Percentiles rank a stretch among this genome's conserved stretches.
Evolutionary conservation across 148 eudicot species (phyloP).

Genomic region (Beta vulgaris): DNA sequence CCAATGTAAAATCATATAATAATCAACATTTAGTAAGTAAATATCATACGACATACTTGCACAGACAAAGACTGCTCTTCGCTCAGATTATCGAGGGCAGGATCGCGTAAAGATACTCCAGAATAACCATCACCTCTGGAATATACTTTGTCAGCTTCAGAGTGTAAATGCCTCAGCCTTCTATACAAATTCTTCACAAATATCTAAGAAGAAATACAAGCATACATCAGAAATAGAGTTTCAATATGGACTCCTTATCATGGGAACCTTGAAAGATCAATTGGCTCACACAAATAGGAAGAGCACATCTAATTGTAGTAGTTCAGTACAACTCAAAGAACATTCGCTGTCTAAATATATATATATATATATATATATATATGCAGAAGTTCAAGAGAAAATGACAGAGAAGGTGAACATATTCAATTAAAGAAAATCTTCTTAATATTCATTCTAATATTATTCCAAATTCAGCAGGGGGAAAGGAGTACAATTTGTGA

Average conservation of each 20-base stretch:
- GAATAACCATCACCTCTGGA: conserved; percentile 14
- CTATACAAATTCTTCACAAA: conserved; percentile 31
- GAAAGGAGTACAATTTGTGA: background rate
- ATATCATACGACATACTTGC: conserved; percentile 35
- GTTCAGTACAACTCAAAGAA: background rate
- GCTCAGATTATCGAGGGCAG: no score
- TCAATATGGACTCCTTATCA: background rate
- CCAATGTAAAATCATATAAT: background rate
- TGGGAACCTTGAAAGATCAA: background rate
- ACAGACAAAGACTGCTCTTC: conserved; percentile 31
- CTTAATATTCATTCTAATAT: background rate
- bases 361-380: background rate
- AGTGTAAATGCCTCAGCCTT: conserved; percentile 20
- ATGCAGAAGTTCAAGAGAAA: no score
- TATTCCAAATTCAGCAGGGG: background rate
- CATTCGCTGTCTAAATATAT: background rate
- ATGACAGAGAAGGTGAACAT: background rate
- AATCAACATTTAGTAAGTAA: background rate
- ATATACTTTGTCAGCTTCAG: conserved; percentile 21
- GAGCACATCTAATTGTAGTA: conserved; percentile 4
- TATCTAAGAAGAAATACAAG: conserved; percentile 22
- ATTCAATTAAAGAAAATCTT: background rate
- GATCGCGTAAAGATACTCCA: conserved; percentile 26
- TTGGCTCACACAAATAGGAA: background rate
- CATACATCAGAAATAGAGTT: background rate